phyloP scores from a whole-genome alignment of 2,329 filamentous ascomycete species.

The Gyromitra esculenta region DNA sequence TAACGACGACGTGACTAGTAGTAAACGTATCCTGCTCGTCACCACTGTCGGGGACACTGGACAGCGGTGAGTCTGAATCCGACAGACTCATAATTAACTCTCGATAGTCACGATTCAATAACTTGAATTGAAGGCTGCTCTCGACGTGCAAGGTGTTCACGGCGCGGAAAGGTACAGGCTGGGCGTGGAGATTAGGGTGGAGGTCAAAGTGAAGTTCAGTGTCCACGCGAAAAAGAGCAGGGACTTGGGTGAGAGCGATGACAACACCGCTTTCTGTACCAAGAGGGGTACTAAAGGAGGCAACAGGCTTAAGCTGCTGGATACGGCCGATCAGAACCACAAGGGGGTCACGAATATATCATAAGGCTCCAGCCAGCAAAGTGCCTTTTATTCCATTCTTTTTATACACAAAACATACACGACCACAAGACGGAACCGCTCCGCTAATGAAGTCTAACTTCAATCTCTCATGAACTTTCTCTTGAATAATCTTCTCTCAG shows the following conservation, averaged over 20 bases:
- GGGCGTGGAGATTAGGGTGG: slow-evolving; percentile 22
- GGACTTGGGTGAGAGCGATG: slow-evolving; percentile 51
- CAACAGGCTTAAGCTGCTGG: slow-evolving; percentile 48
- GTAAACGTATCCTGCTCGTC: slow-evolving; percentile 48
- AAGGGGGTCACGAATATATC: slow-evolving; percentile 50
- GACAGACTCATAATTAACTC: slow-evolving; percentile 52
- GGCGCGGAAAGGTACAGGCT: slow-evolving; percentile 21
- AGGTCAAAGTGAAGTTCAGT: slow-evolving; percentile 43
- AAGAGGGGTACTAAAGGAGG: slow-evolving; percentile 51
- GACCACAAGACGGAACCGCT: slow-evolving; percentile 40
- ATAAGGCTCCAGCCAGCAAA: slow-evolving; percentile 40
- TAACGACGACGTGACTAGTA: slow-evolving; percentile 47
- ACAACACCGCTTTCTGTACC: slow-evolving; percentile 51
- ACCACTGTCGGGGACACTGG: slow-evolving; percentile 52
- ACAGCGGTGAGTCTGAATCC: slow-evolving; percentile 56
- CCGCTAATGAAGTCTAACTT: slow-evolving; percentile 45
- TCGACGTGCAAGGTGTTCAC: slow-evolving; percentile 34
- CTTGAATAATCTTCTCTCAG: slow-evolving; percentile 18
- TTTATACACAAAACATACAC: slow-evolving; percentile 50
- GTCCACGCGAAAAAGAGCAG: slow-evolving; percentile 51
- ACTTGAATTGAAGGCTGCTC: slow-evolving; percentile 20
- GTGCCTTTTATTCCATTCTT: slow-evolving; percentile 51
- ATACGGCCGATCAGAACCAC: slow-evolving; percentile 50
- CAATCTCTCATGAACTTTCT: slow-evolving; percentile 26
- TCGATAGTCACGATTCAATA: slow-evolving; percentile 19